Base-by-base conservation (phyloP, 2,329 filamentous ascomycete genomes). In the Cladosporium sp. region DNA sequence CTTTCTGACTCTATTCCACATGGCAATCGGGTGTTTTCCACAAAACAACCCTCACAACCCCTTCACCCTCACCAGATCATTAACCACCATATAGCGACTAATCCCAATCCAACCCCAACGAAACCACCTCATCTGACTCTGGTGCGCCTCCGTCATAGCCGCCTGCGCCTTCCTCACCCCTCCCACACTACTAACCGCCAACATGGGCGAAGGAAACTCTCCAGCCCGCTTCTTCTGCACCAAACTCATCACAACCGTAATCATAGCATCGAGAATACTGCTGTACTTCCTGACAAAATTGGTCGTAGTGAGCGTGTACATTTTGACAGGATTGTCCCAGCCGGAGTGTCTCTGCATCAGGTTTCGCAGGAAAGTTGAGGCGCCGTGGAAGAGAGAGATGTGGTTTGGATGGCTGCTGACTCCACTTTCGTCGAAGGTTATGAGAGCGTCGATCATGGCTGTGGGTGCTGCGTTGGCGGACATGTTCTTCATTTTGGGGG, bases 91-190 rank as follows among this genome's bases (percentile, higher is more conserved):
- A 71, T 97, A 98, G 53, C 93, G 78, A 62, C 90, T 93, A 51
- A 95, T 67, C 0, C 81, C 78, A 64, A 98, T 95, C 90, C 91
- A 98, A 2, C 90, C 88, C 80, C 90, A 97, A 7, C 93, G 82
- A 66, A 97, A 98, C 93, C 93, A 98, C 32, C 88, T 82, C 93
- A 98, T 98, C 77, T 98, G 93, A 68, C 90, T 96, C 71, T 83
- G 77, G 73, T 98, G 93, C 22, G 88, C 92, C 49, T 79, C 77
- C 1, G 87, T 90, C 93, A 98, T 98, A 27, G 93, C 91, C 49
- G 74, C 78, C 72, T 91, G 85, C 7, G 88, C 92, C 25, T 77
- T 79, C 55, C 84, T 75, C 56, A 85, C 81, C 49, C 78, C 76
- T 4, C 70, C 65, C 13, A 89, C 74, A 7, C 79, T 78, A 68